phyloP scores from a whole-genome alignment of 176 grass and related monocot genomes.

The Elymus sibiricus region DNA sequence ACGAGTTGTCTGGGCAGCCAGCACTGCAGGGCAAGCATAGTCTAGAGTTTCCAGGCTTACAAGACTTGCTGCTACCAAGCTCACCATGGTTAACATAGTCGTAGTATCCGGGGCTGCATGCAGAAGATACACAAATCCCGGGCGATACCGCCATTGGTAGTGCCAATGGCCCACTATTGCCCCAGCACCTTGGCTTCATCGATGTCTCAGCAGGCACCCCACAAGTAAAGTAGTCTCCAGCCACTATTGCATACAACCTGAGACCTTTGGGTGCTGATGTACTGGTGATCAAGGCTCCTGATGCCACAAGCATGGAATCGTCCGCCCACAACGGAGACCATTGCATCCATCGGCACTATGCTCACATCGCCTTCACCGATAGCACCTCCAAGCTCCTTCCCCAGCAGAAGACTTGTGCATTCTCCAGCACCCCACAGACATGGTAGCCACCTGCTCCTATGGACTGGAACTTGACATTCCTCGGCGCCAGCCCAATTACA shows the following conservation, averaged over 20 bases:
- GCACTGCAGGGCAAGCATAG: conserved; percentile 90
- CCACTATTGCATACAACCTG: conserved; percentile 68
- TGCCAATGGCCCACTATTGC: conserved; percentile 72
- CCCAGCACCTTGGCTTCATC: conserved; percentile 84
- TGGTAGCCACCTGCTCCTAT: conserved; percentile 89
- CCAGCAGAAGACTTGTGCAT: conserved; percentile 91
- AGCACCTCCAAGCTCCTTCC: conserved; percentile 80
- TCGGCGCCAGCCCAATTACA: conserved; percentile 65
- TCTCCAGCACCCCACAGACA: conserved; percentile 90
- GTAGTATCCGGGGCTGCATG: conserved; percentile 75
- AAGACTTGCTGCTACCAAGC: conserved; percentile 47
- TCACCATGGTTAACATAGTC: conserved; percentile 49
- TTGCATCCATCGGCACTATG: conserved; percentile 90
- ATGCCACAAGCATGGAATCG: conserved; percentile 97
- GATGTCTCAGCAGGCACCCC: conserved; percentile 62
- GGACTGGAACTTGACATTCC: conserved; percentile 62
- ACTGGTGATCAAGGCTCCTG: conserved; percentile 76
- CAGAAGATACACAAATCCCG: conserved; percentile 69
- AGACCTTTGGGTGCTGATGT: conserved; percentile 56
- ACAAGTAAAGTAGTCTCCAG: conserved; percentile 96
- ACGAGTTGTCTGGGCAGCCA: conserved; percentile 46
- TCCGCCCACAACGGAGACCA: conserved; percentile 79
- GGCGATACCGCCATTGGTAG: conserved; percentile 86
- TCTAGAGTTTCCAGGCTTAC: conserved; percentile 77
- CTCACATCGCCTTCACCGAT: conserved; percentile 78